Evolutionary conservation across 2,329 filamentous ascomycete genomes (phyloP), one percentile per base, ranked within the genome.

Genomic region (Colletotrichum sidae): DNA sequence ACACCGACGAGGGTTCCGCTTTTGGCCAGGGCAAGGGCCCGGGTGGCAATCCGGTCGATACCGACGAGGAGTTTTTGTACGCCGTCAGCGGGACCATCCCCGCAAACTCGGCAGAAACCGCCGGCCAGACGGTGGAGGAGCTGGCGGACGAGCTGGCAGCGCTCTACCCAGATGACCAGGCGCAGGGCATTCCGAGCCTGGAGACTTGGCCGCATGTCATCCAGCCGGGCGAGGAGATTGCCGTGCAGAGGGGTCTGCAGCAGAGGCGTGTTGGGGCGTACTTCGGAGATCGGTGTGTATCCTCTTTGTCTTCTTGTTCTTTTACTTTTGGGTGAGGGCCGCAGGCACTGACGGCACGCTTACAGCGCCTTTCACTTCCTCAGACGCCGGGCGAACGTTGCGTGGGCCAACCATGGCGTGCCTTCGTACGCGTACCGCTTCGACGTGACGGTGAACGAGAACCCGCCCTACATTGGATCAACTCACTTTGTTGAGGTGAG

Each of bases 401-500:
- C 68, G 2, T 78, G 75, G 75, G 56, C 61, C 6, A 66, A 69
- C 4, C 66, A 71, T 46, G 71, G 68, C 8, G 3, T 76, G 12
- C 69, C 71, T 0, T 74, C 72, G 8, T 78, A 73, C 51, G 67
- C 69, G 1, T 78, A 77, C 58, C 74, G 74, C 11, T 78, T 78
- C 55, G 72, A 77, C 55, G 74, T 76, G 3, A 73, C 68, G 67
- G 69, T 72, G 1, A 74, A 73, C 44, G 73, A 71, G 2, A 17
- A 71, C 4, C 67, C 69, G 4, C 60, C 59, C 6, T 65, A 42
- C 13, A 57, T 52, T 17, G 73, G 73, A 8, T 70, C 76, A 8
- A 71, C 70, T 3, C 76, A 84, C 17, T 84, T 85, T 68, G 72
- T 76, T 62, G 77, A 75, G 64, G 73, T 72, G n/a, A n/a, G 37